Conservation (phyloP, 768 basidiomycete species). For the Lanmaoa pseudosensibilis region DNA sequence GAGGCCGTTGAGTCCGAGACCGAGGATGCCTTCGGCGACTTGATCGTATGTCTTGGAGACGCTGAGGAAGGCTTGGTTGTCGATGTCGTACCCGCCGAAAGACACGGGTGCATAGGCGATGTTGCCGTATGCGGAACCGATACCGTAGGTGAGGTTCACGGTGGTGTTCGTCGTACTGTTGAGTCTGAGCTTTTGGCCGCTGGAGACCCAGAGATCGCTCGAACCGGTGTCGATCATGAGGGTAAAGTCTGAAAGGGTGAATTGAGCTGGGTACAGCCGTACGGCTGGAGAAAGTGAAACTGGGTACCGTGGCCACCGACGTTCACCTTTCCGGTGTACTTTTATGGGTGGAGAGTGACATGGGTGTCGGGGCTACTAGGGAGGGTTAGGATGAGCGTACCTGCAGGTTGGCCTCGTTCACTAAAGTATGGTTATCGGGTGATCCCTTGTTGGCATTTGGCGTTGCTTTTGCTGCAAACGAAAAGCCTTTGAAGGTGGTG, state of each 20-base stretch:
- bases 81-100: conserved; percentile 35
- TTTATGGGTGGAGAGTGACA: neutral
- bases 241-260: conserved; percentile 25
- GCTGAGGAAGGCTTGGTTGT: conserved; percentile 29
- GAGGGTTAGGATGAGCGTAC: conserved; percentile 16
- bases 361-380: no score
- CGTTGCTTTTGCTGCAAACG: conserved; percentile 22
- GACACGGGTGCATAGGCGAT: conserved; percentile 37
- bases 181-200: conserved; percentile 24
- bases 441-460: conserved; percentile 19
- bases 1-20: conserved; percentile 28
- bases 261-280: neutral
- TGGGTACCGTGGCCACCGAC: conserved; percentile 31
- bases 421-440: conserved; percentile 23
- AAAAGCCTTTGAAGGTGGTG: conserved; percentile 15
- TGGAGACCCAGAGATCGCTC: conserved; percentile 31
- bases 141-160: conserved; percentile 37
- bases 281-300: neutral
- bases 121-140: conserved; percentile 38
- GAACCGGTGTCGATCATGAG: conserved; percentile 31
- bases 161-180: conserved; percentile 32
- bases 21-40: conserved; percentile 25
- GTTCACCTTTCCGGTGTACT: conserved; percentile 33
- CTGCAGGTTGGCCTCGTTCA: conserved; percentile 28
- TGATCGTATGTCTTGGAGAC: conserved; percentile 18